Evolutionary conservation across 2,329 filamentous ascomycete genomes (phyloP), one percentile per base, ranked within the genome.

Genomic region (Ascochyta koolunga): DNA sequence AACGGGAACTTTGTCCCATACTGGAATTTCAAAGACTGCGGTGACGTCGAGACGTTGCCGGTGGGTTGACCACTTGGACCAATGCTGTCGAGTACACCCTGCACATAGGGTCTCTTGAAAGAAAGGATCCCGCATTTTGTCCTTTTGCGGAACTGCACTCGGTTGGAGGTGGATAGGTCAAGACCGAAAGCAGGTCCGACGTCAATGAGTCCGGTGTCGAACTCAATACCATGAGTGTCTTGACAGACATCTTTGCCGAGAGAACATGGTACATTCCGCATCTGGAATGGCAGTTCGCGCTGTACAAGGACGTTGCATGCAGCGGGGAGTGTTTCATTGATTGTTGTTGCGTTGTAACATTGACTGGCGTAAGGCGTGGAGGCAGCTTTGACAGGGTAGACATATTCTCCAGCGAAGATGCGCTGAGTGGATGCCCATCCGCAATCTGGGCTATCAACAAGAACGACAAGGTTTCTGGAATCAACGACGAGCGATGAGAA

Each of bases 401-500:
- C 49, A 18, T 31, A 36, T 1, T 22, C 27, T 22, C 16, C 9
- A 6, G 21, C 36, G 13, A 52, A 46, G 5, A 52, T 52, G 15
- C 49, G 49, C 7, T 22, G 4, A 16, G 22, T 27, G 15, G 16
- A 19, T n/a, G 31, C 49, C 39, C 43, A 48, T 5, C 50, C 50
- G 18, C 63, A 66, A 11, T 33, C 22, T 6, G 42, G 52, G 15
- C 58, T 60, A 6, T 50, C 13, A 3, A 64, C 63, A 4, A 66
- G 47, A 13, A 64, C 58, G 1, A 32, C 35, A 1, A 66, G 4
- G 21, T 59, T 43, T 10, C 37, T 48, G 16, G 42, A 55, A 16
- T 58, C 52, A 2, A 66, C 51, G 4, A 64, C 22, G 16, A 56
- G 58, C 0, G 66, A 68, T 1, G 63, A 66, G 40, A 64, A 67